Evolutionary conservation across 2,329 filamentous ascomycete genomes (phyloP).

Genomic region (Chaetomiaceae sp.): DNA sequence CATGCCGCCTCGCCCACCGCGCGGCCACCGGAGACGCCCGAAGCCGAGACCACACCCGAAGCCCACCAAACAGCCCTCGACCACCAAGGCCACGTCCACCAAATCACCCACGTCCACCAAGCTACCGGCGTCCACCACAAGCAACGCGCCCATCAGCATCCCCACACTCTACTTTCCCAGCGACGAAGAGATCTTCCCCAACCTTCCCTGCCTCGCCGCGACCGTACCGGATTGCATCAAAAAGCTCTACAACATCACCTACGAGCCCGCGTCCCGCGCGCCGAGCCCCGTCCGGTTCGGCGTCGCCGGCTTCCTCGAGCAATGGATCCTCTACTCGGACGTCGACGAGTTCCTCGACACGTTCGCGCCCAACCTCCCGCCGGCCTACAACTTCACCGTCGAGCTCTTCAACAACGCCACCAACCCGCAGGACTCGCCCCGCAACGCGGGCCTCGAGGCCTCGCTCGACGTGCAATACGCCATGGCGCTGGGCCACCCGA

Average conservation of each 20-base stretch:
- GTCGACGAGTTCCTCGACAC: conserved; percentile 36
- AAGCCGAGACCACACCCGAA: conserved; percentile 1
- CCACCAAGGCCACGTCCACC: too few relatives aligned
- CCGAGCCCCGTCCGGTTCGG: conserved; percentile 39
- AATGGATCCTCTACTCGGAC: conserved; percentile 44
- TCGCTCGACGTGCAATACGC: conserved; percentile 48
- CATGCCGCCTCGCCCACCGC: conserved; percentile 38
- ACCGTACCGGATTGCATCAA: conserved; percentile 40
- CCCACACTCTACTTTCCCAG: conserved; percentile 3
- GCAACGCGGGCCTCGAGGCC: conserved; percentile 41
- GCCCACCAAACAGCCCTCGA: not conserved
- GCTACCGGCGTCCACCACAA: not conserved
- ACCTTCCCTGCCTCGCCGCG: conserved; percentile 31
- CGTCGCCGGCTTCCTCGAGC: conserved; percentile 47
- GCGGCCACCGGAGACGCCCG: not conserved
- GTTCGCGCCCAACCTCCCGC: conserved; percentile 31
- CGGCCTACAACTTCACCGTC: conserved; percentile 34
- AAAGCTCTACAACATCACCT: conserved; percentile 44
- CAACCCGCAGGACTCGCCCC: conserved; percentile 38
- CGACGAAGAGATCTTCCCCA: conserved; percentile 19
- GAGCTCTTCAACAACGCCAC: conserved; percentile 41
- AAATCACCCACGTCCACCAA: not conserved
- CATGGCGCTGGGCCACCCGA: conserved; percentile 42
- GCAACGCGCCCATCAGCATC: conserved; percentile 7
- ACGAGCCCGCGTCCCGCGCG: conserved; percentile 26